Conservation (phyloP, 768 basidiomycete species). For the Peribolospora kevripleyi region DNA sequence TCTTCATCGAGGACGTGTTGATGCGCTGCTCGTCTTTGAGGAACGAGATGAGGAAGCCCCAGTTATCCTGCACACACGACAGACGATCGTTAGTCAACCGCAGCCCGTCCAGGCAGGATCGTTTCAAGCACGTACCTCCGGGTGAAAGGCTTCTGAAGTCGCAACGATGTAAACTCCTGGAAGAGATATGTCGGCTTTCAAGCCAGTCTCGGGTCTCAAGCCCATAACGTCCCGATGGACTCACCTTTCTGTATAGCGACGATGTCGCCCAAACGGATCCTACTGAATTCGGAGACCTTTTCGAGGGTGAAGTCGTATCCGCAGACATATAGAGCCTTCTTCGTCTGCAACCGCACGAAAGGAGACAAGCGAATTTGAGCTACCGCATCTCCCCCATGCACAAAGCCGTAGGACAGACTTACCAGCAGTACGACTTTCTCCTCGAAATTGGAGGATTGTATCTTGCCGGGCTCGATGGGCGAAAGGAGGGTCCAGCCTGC, state of each 20-base stretch:
- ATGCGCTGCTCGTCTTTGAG: too few relatives aligned
- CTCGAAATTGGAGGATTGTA: constrained; percentile 31
- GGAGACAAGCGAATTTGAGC: background rate
- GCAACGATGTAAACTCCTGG: constrained; percentile 87
- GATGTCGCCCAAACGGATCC: constrained; percentile 66
- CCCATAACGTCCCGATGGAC: background rate
- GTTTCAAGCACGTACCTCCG: too few relatives aligned
- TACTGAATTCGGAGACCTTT: constrained; percentile 71
- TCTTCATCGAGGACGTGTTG: too few relatives aligned
- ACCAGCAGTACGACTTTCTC: constrained; percentile 83
- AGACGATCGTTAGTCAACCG: too few relatives aligned
- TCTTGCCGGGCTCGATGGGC: constrained; percentile 45
- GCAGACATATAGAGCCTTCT: constrained; percentile 10
- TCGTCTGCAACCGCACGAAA: background rate
- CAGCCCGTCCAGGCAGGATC: too few relatives aligned
- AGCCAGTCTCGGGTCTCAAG: background rate
- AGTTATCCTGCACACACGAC: too few relatives aligned
- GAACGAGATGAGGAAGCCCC: too few relatives aligned
- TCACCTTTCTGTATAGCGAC: constrained; percentile 51
- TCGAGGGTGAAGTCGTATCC: constrained; percentile 23
- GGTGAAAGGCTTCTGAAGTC: constrained; percentile 47
- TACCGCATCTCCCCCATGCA: background rate
- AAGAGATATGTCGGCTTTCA: background rate
- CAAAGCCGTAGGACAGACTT: constrained; percentile 15
- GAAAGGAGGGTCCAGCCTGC: constrained; percentile 83